These are phyloP conservation scores for Theileria parva DNA, from an alignment of 169 alveolate genomes.

Conservation along the genomic window DNA sequence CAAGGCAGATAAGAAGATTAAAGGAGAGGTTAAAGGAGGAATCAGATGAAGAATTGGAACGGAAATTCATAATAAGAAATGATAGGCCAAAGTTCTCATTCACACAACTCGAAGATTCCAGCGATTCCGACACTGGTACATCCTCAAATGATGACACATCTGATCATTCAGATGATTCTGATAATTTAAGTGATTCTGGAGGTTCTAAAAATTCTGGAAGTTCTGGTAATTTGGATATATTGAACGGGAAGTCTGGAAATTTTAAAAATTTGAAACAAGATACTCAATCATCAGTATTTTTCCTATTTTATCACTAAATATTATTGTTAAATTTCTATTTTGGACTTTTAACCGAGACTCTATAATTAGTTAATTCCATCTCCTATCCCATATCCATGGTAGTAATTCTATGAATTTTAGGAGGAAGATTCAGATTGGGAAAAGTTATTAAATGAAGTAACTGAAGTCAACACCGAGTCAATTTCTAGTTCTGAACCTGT, in stretches of 20 bases:
- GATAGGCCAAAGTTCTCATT: conserved; percentile 8
- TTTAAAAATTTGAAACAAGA: too few species aligned
- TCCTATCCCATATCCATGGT: not conserved
- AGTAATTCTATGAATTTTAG: not conserved
- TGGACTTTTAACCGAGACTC: too few species aligned
- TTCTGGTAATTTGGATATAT: too few species aligned
- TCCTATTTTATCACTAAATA: too few species aligned
- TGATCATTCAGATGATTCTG: conserved; percentile 6
- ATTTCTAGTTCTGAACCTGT: not conserved
- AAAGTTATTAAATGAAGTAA: conserved; percentile 9
- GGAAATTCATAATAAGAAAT: not conserved
- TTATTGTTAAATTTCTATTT: too few species aligned
- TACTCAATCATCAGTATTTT: too few species aligned
- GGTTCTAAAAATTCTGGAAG: too few species aligned
- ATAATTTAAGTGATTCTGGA: not conserved
- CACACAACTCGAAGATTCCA: not conserved
- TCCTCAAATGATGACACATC: not conserved
- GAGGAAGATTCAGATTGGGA: conserved; percentile 30
- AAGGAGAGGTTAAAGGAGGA: conserved; percentile 8
- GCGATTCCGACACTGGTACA: not conserved
- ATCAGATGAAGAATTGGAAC: conserved; percentile 9
- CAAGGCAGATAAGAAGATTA: conserved; percentile 48
- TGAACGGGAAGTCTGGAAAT: too few species aligned
- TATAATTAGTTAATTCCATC: too few species aligned
- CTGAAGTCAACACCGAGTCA: not conserved